phyloP scores from a whole-genome alignment of 441 rosid genomes.

The Kokia cookei region DNA sequence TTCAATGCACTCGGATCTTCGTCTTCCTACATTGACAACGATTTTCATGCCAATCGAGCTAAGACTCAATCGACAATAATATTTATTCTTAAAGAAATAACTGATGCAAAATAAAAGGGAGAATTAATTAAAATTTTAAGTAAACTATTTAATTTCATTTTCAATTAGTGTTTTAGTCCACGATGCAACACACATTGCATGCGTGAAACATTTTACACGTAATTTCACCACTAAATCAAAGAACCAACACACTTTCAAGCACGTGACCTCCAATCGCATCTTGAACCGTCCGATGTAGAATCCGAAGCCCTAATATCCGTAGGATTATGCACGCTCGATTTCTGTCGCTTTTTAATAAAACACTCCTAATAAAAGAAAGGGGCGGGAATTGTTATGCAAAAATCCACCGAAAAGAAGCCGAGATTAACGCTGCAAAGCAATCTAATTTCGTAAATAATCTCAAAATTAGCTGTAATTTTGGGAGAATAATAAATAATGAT shows the following conservation, averaged over 20 bases:
- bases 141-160: no score
- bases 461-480: not conserved
- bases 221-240: not conserved
- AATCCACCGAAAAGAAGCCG: constrained; percentile 16
- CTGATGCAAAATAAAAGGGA: no score
- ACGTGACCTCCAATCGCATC: not conserved
- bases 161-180: not conserved
- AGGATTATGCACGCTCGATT: not conserved
- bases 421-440: constrained; percentile 18
- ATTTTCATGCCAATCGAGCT: no score
- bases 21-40: no score
- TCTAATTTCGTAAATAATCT: not conserved
- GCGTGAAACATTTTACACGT: not conserved
- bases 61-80: no score
- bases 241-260: not conserved
- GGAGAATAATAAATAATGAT: not conserved
- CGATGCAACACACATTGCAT: not conserved
- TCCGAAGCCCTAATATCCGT: not conserved
- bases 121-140: no score
- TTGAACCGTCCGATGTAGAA: not conserved
- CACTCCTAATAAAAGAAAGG: not conserved
- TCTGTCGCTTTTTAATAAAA: not conserved
- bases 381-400: not conserved
- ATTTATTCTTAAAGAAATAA: no score
- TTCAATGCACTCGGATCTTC: no score